These are phyloP conservation scores for Pseudoturritis turrita DNA, from an alignment of 345 rosid genomes.

Conservation along the genomic window DNA sequence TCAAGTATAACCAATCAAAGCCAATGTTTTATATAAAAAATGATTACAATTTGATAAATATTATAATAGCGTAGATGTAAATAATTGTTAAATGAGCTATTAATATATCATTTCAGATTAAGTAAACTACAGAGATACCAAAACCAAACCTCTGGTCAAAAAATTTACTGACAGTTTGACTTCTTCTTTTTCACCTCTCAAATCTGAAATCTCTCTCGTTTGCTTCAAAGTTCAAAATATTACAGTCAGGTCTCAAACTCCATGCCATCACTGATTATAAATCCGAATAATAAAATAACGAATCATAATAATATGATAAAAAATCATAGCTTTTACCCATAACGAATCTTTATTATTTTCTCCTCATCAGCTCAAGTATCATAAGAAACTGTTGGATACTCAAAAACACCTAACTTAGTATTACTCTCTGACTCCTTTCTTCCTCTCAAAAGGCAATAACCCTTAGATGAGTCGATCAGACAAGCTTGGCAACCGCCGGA, in stretches of 20 bases:
- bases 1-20: no score
- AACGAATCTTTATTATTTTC: slow-evolving; percentile 19
- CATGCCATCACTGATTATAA: not conserved
- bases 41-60: no score
- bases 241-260: slow-evolving; percentile 10
- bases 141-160: slow-evolving; percentile 3
- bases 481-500: slow-evolving; percentile 88
- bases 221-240: slow-evolving; percentile 6
- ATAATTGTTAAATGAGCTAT: not conserved
- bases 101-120: not conserved
- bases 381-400: not conserved
- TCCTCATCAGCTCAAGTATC: slow-evolving; percentile 9
- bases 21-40: no score
- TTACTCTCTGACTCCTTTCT: not conserved
- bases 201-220: not conserved
- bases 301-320: slow-evolving; percentile 14
- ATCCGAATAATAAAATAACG: slow-evolving; percentile 11
- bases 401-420: slow-evolving; percentile 22
- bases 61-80: not conserved
- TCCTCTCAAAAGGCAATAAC: not conserved
- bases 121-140: not conserved
- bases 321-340: slow-evolving; percentile 6
- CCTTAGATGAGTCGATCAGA: slow-evolving; percentile 76
- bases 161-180: slow-evolving; percentile 1
- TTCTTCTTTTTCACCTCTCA: not conserved